A percentile compares a stretch with the other conserved stretches of the same genome.
Conservation (phyloP, 257 asterid genomes). For the Jaltomata sinuosa region DNA sequence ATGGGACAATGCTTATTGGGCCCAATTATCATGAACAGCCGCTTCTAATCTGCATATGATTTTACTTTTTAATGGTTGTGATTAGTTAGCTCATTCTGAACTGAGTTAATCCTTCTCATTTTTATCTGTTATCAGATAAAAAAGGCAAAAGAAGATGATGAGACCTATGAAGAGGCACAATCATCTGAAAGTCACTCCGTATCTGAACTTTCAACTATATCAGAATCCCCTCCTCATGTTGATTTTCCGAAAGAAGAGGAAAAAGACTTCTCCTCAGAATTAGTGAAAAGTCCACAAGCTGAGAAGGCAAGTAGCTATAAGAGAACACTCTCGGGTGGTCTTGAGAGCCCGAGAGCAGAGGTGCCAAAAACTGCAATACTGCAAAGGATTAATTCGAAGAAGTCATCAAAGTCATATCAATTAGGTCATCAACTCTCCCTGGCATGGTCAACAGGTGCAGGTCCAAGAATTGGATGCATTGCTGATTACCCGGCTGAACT, state of each 20-base stretch:
- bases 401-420: slow-evolving; percentile 62
- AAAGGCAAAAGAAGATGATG: slow-evolving; percentile 59
- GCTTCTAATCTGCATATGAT: background rate
- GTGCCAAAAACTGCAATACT: slow-evolving; percentile 56
- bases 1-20: background rate
- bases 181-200: background rate
- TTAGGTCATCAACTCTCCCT: slow-evolving; percentile 61
- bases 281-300: slow-evolving; percentile 19
- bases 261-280: slow-evolving; percentile 11
- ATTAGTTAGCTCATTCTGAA: background rate
- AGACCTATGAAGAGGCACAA: slow-evolving; percentile 20
- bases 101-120: background rate
- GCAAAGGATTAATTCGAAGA: slow-evolving; percentile 76
- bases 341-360: slow-evolving; percentile 71
- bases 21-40: background rate
- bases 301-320: slow-evolving; percentile 31
- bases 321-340: slow-evolving; percentile 85
- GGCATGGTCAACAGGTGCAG: slow-evolving; percentile 85
- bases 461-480: slow-evolving; percentile 90
- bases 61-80: background rate
- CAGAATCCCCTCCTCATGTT: slow-evolving; percentile 20
- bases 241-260: slow-evolving; percentile 23
- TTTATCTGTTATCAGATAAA: slow-evolving; percentile 32
- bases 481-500: slow-evolving; percentile 80
- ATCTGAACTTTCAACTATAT: slow-evolving; percentile 16